phyloP scores from a whole-genome alignment of 768 basidiomycete species.

The Sarcodon sp. region DNA sequence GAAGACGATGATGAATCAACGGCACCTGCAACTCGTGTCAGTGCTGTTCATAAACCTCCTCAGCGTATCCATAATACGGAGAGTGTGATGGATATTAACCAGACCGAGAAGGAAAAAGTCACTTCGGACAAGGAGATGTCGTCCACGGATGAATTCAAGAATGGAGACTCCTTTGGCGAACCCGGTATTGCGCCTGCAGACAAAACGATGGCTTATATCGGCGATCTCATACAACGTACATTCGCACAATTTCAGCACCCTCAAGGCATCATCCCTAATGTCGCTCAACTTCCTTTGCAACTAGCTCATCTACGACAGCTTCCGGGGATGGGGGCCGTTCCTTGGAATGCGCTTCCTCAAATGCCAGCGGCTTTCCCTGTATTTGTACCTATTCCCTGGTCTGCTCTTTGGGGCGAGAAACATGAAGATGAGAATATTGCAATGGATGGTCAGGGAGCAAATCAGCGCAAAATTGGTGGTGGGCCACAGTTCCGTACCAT shows the following conservation, averaged over 20 bases:
- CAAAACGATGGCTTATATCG: slow-evolving; percentile 30
- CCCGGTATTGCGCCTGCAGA: slow-evolving; percentile 4
- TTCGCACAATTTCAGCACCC: slow-evolving; percentile 46
- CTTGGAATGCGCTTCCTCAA: slow-evolving; percentile 38
- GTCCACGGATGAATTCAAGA: not conserved
- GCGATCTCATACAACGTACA: slow-evolving; percentile 68
- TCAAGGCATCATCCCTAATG: slow-evolving; percentile 41
- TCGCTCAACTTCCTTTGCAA: slow-evolving; percentile 25
- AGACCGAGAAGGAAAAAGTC: slow-evolving; percentile 10
- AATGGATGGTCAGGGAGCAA: slow-evolving; percentile 11
- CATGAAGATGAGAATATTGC: slow-evolving; percentile 16
- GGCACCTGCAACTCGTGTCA: not conserved
- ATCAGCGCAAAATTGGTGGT: slow-evolving; percentile 1
- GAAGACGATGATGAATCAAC: slow-evolving; percentile 23
- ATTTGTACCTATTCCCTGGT: slow-evolving; percentile 58
- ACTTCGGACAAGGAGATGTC: slow-evolving; percentile 10
- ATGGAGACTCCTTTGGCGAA: slow-evolving; percentile 10
- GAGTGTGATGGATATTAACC: slow-evolving; percentile 13
- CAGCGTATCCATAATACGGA: slow-evolving; percentile 3
- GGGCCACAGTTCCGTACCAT: slow-evolving; percentile 38
- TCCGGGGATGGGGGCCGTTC: slow-evolving; percentile 34
- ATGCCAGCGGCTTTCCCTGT: slow-evolving; percentile 74
- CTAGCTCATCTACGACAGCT: slow-evolving; percentile 22
- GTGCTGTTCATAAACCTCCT: not conserved
- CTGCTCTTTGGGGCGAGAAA: slow-evolving; percentile 43